Evolutionary conservation across 768 basidiomycete species (phyloP).

Genomic region (Tylopilus vinaceipallidus): DNA sequence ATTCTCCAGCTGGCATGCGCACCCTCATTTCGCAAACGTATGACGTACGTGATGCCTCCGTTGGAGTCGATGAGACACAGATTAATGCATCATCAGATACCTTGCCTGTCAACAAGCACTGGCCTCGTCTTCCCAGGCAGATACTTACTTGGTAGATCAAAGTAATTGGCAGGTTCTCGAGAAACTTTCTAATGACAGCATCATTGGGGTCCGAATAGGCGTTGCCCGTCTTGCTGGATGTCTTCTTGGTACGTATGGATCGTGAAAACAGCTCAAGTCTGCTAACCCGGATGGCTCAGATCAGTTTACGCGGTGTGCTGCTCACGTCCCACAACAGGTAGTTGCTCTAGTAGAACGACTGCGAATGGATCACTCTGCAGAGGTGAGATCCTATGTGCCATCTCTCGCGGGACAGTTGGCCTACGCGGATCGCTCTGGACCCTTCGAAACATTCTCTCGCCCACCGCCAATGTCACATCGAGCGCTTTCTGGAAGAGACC

Average conservation of each 20-base stretch:
- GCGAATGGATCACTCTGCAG: constrained; percentile 53
- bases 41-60: constrained; percentile 55
- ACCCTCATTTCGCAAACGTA: constrained; percentile 54
- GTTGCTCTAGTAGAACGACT: constrained; percentile 45
- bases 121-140: constrained; percentile 32
- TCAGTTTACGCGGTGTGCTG: constrained; percentile 8
- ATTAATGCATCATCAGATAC: constrained; percentile 48
- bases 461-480: constrained; percentile 29
- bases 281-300: constrained; percentile 15
- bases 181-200: constrained; percentile 57
- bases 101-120: constrained; percentile 72
- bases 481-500: constrained; percentile 6
- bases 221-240: constrained; percentile 70
- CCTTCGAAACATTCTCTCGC: constrained; percentile 38
- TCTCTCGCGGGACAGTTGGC: constrained; percentile 23
- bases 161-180: constrained; percentile 50
- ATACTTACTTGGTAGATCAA: constrained; percentile 41
- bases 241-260: constrained; percentile 48
- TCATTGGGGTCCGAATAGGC: constrained; percentile 84
- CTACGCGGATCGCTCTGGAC: constrained; percentile 15
- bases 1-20: constrained; percentile 46
- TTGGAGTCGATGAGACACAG: constrained; percentile 12
- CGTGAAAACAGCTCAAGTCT: background rate
- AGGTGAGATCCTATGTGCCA: constrained; percentile 60
- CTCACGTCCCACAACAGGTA: constrained; percentile 34